These are phyloP conservation scores for Colletotrichum tanaceti DNA, from an alignment of 2,329 filamentous ascomycete genomes.

Conservation along the genomic window DNA sequence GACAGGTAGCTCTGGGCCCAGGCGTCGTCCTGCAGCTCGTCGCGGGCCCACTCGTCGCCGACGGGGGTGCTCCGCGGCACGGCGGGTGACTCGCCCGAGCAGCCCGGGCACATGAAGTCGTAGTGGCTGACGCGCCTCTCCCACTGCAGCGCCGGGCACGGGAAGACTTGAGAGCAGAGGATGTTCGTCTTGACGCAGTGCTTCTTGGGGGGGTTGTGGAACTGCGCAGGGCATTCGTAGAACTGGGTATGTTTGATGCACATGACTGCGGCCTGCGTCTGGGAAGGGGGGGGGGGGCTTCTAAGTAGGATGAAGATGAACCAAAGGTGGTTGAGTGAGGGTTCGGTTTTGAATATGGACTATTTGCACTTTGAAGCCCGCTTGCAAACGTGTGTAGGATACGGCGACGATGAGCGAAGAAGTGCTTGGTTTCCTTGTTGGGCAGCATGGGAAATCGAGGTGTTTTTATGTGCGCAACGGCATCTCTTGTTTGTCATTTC, in stretches of 20 bases:
- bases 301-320: too few relatives aligned
- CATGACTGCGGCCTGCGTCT: conserved; percentile 10
- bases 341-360: too few relatives aligned
- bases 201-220: neutral
- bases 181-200: conserved; percentile 33
- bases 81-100: conserved; percentile 37
- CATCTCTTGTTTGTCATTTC: neutral
- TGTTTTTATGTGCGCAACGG: neutral
- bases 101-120: conserved; percentile 30
- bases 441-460: neutral
- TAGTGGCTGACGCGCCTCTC: conserved; percentile 33
- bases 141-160: conserved; percentile 29
- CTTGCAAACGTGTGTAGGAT: neutral
- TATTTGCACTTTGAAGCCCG: conserved; percentile 4
- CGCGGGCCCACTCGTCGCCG: conserved; percentile 25
- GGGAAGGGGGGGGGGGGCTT: too few relatives aligned
- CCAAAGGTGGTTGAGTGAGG: neutral
- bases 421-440: too few relatives aligned
- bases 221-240: conserved; percentile 26
- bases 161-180: conserved; percentile 33
- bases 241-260: conserved; percentile 33
- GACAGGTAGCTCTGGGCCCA: conserved; percentile 31
- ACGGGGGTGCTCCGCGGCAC: conserved; percentile 27
- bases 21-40: conserved; percentile 24
- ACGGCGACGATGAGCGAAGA: neutral